Evolutionary conservation across 2,329 filamentous ascomycete genomes (phyloP), one percentile per base, ranked within the genome.

Genomic region (Aspergillus sclerotialis): DNA sequence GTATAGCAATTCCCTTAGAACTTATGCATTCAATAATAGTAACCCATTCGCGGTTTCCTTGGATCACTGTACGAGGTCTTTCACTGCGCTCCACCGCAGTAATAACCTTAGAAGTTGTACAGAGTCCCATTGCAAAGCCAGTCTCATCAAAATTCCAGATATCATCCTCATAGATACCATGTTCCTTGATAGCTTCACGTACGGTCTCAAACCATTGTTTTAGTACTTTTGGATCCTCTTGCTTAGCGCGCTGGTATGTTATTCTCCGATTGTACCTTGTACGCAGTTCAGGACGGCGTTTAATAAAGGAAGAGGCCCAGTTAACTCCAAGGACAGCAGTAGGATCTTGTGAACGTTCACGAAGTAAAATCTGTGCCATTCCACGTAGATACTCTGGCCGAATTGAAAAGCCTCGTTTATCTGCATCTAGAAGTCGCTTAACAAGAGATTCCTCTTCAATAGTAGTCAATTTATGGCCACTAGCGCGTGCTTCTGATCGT

Each of bases 1-100:
- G 23, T 24, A 24, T 24, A 24, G 23, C 3, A 30, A 30, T 30
- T 16, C 28, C 28, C 14, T 32, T 33, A n/a, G 10, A 24, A 27
- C 28, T 36, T 23, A 38, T 23, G 32, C 24, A 33, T 38, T 43
- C 27, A 35, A 43, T 43, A 28, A 41, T 34, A 28, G 27, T 38
- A 32, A 43, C 30, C 29, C 36, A 43, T 41, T 43, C 30, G 32
- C 18, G 21, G 23, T 36, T 40, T 12, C 12, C 32, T 10, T 38
- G 21, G 7, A 43, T 40, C 33, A 33, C 33, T 34, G 2, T 40
- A 17, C 23, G 11, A 27, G 28, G 28, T 21, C 32, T 28, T 16
- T 39, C 15, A 30, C 29, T 39, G 18, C n/a, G 25, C 21, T 39
- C 15, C 7, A 30, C 12, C 28, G 15, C 10, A 39, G 33, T 42